A percentile compares a stretch with the other conserved stretches of the same genome.
Conservation (phyloP, 345 rosid species). For the Brassica carinata region DNA sequence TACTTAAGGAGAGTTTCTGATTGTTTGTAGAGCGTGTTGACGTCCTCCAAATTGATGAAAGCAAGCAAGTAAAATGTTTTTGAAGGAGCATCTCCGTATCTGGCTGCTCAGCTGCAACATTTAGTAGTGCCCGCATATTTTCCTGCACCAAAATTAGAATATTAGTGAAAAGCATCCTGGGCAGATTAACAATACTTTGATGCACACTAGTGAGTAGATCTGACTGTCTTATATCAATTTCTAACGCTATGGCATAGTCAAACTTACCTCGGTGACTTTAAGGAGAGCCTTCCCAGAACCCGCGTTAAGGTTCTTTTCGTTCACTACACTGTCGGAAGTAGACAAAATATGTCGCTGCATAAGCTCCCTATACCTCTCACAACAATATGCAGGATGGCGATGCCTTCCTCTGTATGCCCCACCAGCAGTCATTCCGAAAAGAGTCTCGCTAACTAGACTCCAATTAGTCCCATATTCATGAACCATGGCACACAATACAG, state of each 20-base stretch:
- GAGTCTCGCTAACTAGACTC: constrained; percentile 79
- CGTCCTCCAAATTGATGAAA: constrained; percentile 80
- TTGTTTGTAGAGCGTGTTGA: constrained; percentile 35
- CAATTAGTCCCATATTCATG: constrained; percentile 97
- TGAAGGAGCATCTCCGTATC: constrained; percentile 90
- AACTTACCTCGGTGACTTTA: constrained; percentile 91
- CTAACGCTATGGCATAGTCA: constrained; percentile 14
- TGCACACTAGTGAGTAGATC: constrained; percentile 6
- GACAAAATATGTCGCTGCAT: constrained; percentile 75
- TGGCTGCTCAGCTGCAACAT: constrained; percentile 72
- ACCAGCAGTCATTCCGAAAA: constrained; percentile 94
- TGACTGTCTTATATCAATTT: background rate
- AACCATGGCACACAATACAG: constrained; percentile 92
- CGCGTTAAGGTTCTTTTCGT: constrained; percentile 60
- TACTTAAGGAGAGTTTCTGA: constrained; percentile 50
- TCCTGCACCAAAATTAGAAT: constrained; percentile 61
- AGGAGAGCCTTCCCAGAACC: constrained; percentile 93
- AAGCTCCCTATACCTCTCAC: constrained; percentile 93
- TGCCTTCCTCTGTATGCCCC: constrained; percentile 89
- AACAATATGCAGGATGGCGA: constrained; percentile 92
- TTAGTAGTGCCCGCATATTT: constrained; percentile 66
- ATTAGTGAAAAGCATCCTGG: constrained; percentile 30
- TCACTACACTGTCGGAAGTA: constrained; percentile 59
- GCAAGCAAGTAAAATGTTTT: constrained; percentile 84
- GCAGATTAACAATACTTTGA: constrained; percentile 11